These are phyloP conservation scores for Parasitella parasitica DNA, from an alignment of 371 early-diverging fungal genomes.

Conservation along the genomic window DNA sequence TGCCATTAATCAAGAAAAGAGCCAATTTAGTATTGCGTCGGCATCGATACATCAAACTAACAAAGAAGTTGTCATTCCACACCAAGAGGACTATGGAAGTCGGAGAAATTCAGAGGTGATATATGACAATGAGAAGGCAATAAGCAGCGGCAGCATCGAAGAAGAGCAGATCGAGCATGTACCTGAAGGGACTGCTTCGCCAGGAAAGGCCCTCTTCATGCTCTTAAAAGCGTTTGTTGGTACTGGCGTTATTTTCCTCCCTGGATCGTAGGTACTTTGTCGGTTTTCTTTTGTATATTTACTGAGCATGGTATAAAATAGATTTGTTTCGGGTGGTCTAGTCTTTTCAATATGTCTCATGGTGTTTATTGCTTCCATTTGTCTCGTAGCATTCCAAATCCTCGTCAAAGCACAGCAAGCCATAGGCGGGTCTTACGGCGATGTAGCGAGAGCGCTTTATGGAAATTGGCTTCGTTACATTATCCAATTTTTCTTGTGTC, in stretches of 20 bases:
- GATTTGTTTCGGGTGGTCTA: constrained; percentile 48
- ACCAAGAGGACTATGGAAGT: constrained; percentile 6
- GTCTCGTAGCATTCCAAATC: constrained; percentile 34
- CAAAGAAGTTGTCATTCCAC: constrained; percentile 1
- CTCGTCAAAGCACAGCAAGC: constrained; percentile 35
- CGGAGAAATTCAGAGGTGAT: background rate
- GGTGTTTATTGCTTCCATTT: constrained; percentile 31
- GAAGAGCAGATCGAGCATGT: constrained; percentile 29
- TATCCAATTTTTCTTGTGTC: constrained; percentile 66
- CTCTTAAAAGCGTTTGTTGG: constrained; percentile 77
- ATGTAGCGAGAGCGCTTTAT: constrained; percentile 70
- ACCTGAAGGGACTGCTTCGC: constrained; percentile 52
- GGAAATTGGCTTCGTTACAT: constrained; percentile 64
- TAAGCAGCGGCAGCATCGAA: background rate
- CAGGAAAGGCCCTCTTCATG: constrained; percentile 69
- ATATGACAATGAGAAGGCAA: constrained; percentile 1
- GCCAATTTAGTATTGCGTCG: constrained; percentile 4
- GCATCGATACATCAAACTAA: background rate
- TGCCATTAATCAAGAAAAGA: background rate
- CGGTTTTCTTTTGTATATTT: no score
- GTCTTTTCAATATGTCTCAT: constrained; percentile 37
- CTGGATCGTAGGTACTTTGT: constrained; percentile 67
- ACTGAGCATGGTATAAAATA: constrained; percentile 7
- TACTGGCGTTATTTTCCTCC: constrained; percentile 66
- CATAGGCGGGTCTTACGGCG: constrained; percentile 75